A percentile compares a stretch with the other conserved stretches of the same genome.
Evolutionary conservation across 768 basidiomycete species (phyloP).

Genomic region (Tylopilus cervinicoccineus): DNA sequence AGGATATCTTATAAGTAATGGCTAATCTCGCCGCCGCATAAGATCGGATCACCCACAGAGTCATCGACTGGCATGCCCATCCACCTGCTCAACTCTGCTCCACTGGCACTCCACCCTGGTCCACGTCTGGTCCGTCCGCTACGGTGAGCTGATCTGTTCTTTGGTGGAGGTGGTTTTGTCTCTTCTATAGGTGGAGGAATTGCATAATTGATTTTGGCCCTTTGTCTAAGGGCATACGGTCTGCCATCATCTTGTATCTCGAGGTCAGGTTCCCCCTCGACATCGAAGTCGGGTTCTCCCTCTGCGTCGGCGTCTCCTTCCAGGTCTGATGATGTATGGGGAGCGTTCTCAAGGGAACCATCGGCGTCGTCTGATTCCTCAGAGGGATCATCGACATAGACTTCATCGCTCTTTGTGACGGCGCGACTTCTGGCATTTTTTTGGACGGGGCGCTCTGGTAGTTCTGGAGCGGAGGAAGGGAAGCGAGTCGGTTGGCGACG

Average conservation of each 20-base stretch:
- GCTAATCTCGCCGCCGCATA: neutral
- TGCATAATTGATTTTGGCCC: slow-evolving; percentile 68
- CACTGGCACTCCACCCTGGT: slow-evolving; percentile 75
- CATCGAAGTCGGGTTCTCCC: slow-evolving; percentile 38
- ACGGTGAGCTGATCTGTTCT: slow-evolving; percentile 36
- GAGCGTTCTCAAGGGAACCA: slow-evolving; percentile 55
- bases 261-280: slow-evolving; percentile 35
- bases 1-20: slow-evolving; percentile 1
- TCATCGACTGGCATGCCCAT: slow-evolving; percentile 73
- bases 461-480: neutral
- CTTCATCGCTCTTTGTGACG: slow-evolving; percentile 45
- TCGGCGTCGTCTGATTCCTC: slow-evolving; percentile 51
- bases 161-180: slow-evolving; percentile 37
- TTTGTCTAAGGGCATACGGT: slow-evolving; percentile 59
- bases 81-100: slow-evolving; percentile 73
- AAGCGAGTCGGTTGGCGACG: slow-evolving; percentile 23
- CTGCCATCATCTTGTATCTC: slow-evolving; percentile 39
- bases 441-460: slow-evolving; percentile 18
- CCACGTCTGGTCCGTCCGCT: slow-evolving; percentile 42
- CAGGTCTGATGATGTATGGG: slow-evolving; percentile 37
- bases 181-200: slow-evolving; percentile 82
- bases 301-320: slow-evolving; percentile 36
- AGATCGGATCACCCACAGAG: slow-evolving; percentile 43
- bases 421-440: slow-evolving; percentile 24
- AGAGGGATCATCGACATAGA: slow-evolving; percentile 47